Percentiles rank a stretch among this genome's conserved stretches.
Evolutionary conservation across 2,329 filamentous ascomycete species (phyloP).

Genomic region (Beauveria medogensis): DNA sequence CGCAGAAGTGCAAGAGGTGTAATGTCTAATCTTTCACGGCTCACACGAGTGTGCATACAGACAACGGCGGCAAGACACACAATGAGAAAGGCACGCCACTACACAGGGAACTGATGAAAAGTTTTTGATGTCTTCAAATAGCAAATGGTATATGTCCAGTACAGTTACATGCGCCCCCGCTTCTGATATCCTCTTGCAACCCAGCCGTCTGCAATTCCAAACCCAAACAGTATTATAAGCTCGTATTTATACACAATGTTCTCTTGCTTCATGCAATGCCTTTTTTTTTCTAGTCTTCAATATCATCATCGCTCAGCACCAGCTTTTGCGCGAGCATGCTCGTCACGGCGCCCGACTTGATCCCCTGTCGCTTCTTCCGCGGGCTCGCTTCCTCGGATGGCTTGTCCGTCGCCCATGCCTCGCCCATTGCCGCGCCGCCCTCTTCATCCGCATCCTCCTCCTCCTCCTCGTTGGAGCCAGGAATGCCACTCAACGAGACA

Average conservation of each 20-base stretch:
- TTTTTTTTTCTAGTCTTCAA: slow-evolving; percentile 51
- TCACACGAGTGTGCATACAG: no score
- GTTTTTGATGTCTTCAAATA: neutral
- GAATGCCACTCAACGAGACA: slow-evolving; percentile 55
- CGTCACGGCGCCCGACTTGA: slow-evolving; percentile 29
- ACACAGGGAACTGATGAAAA: neutral
- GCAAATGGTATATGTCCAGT: slow-evolving; percentile 11
- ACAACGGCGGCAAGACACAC: neutral
- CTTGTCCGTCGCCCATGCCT: slow-evolving; percentile 55
- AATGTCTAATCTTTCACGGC: no score
- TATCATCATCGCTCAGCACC: slow-evolving; percentile 75
- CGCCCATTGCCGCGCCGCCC: slow-evolving; percentile 23
- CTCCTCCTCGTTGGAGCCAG: slow-evolving; percentile 37
- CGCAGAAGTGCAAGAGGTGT: no score
- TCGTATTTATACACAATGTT: slow-evolving; percentile 4
- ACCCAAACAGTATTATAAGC: neutral
- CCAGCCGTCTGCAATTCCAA: neutral
- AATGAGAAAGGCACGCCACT: neutral
- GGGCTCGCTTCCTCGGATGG: slow-evolving; percentile 47
- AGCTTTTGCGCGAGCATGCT: slow-evolving; percentile 53
- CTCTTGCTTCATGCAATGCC: slow-evolving; percentile 20
- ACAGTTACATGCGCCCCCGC: neutral
- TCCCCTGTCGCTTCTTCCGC: slow-evolving; percentile 35
- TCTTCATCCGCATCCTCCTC: slow-evolving; percentile 36
- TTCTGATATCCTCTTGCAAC: neutral